phyloP scores from a whole-genome alignment of 805 yeast genomes.

The Alloascoidea hylecoeti region DNA sequence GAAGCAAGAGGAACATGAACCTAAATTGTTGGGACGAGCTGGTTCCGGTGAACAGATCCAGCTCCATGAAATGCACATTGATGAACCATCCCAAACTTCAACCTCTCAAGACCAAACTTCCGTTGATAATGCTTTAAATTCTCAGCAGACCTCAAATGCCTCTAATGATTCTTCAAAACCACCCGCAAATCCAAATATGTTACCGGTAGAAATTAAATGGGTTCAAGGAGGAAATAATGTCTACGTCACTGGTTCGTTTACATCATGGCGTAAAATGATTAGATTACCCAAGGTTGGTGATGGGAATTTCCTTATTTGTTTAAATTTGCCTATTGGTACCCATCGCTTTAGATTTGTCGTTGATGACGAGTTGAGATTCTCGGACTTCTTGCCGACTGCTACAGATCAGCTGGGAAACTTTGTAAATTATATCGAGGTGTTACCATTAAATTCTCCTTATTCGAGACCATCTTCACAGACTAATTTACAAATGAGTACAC shows the following conservation, averaged over 20 bases:
- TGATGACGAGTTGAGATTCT: slow-evolving; percentile 81
- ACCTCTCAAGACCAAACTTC: no score
- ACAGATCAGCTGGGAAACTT: slow-evolving; percentile 95
- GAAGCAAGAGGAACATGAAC: slow-evolving; percentile 14
- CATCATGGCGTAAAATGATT: slow-evolving; percentile 98
- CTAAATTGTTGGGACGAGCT: slow-evolving; percentile 16
- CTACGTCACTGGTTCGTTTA: slow-evolving; percentile 93
- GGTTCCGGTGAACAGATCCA: slow-evolving; percentile 18
- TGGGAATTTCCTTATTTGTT: slow-evolving; percentile 40
- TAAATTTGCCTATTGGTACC: slow-evolving; percentile 79
- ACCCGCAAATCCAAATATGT: slow-evolving; percentile 5
- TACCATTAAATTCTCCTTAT: slow-evolving; percentile 10
- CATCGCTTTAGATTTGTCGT: slow-evolving; percentile 90
- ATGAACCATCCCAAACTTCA: no score
- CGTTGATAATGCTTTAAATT: no score
- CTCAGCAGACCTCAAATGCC: no score
- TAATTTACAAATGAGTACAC: no score
- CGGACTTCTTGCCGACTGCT: slow-evolving; percentile 87
- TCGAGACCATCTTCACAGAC: background rate
- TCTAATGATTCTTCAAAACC: no score
- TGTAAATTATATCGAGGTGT: slow-evolving; percentile 78
- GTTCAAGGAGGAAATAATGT: slow-evolving; percentile 93
- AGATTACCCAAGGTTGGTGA: slow-evolving; percentile 43
- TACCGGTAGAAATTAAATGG: slow-evolving; percentile 71
- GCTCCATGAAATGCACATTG: slow-evolving; percentile 6